Evolutionary conservation across 495 filamentous ascomycete genomes (phyloP).

Genomic region (Daldinia vernicosa): DNA sequence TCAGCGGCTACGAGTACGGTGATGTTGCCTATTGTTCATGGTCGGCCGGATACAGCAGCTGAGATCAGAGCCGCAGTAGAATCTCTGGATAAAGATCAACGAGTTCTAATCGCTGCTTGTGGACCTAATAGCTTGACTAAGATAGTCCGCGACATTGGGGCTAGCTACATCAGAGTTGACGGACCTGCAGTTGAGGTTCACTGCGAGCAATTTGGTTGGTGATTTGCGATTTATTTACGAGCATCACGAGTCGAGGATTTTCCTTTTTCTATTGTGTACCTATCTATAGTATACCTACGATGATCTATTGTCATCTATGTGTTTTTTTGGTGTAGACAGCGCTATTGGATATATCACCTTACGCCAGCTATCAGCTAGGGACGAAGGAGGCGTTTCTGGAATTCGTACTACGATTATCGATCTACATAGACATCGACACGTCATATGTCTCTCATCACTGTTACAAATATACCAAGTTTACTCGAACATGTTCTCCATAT

Average conservation of each 20-base stretch:
- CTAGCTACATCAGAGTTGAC: constrained; percentile 55
- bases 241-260: constrained; percentile 1
- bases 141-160: constrained; percentile 60
- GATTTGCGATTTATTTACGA: constrained; percentile 15
- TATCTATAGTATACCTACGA: neutral
- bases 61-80: constrained; percentile 55
- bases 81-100: constrained; percentile 49
- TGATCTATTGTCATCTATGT: neutral
- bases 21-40: constrained; percentile 43
- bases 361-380: constrained; percentile 2
- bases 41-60: constrained; percentile 53
- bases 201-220: constrained; percentile 67
- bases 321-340: constrained; percentile 18
- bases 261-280: neutral
- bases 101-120: constrained; percentile 62
- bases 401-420: constrained; percentile 2
- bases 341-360: constrained; percentile 17
- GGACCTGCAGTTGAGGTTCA: constrained; percentile 63
- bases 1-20: constrained; percentile 17
- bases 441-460: neutral
- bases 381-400: neutral
- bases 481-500: neutral
- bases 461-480: neutral
- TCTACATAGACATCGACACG: neutral
- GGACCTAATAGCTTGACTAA: constrained; percentile 60